These are phyloP conservation scores for Pseudoperonospora humuli DNA, from an alignment of 352 stramenopile species.

Conservation along the genomic window DNA sequence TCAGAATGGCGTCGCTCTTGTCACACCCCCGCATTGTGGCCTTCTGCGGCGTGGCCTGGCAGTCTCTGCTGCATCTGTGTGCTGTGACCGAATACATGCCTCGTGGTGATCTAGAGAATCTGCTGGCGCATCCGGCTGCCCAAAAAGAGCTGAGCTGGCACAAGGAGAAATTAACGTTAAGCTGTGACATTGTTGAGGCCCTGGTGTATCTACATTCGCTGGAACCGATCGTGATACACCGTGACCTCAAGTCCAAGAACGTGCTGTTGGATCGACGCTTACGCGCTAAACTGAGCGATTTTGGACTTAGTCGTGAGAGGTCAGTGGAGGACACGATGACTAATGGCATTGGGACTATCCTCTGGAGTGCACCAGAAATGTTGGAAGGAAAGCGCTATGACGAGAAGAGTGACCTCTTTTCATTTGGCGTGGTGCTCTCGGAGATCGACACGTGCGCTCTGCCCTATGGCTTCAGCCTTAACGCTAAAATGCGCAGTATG, in stretches of 20 bases:
- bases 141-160: conserved; percentile 41
- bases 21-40: conserved; percentile 76
- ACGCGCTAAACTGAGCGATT: conserved; percentile 66
- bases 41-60: conserved; percentile 76
- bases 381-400: conserved; percentile 68
- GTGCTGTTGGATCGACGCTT: conserved; percentile 52
- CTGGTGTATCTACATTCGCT: conserved; percentile 68
- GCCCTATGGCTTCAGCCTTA: conserved; percentile 54
- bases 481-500: conserved; percentile 72
- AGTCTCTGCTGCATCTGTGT: conserved; percentile 65
- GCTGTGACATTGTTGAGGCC: conserved; percentile 57
- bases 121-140: conserved; percentile 34
- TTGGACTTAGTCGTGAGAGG: conserved; percentile 55
- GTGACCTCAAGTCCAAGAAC: conserved; percentile 72
- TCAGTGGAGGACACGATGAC: conserved; percentile 72
- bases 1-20: conserved; percentile 66
- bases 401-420: conserved; percentile 75
- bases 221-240: conserved; percentile 57
- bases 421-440: conserved; percentile 61
- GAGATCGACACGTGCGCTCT: conserved; percentile 73
- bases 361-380: conserved; percentile 66
- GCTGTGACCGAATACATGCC: conserved; percentile 78
- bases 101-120: conserved; percentile 53
- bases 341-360: conserved; percentile 64
- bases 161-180: conserved; percentile 50